A percentile compares a stretch with the other conserved stretches of the same genome.
phyloP scores from a whole-genome alignment of 2,329 filamentous ascomycete species.

The Ambrosiella beaveri region DNA sequence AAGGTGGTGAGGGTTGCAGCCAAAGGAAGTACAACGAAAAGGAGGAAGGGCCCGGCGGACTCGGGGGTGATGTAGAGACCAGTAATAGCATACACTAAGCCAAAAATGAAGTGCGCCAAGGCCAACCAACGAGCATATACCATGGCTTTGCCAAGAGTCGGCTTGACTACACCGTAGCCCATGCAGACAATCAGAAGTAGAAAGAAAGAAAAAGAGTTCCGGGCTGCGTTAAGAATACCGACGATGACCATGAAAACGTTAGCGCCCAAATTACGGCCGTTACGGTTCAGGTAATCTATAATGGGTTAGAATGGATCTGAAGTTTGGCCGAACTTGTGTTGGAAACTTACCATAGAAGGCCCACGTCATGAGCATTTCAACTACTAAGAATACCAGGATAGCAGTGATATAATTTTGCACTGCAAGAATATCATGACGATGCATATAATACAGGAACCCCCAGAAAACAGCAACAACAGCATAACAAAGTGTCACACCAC shows the following conservation, averaged over 20 bases:
- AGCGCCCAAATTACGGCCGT: slow-evolving; percentile 66
- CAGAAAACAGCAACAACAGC: slow-evolving; percentile 74
- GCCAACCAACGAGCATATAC: slow-evolving; percentile 81
- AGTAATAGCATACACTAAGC: slow-evolving; percentile 79
- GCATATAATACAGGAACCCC: slow-evolving; percentile 90
- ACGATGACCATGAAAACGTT: slow-evolving; percentile 81
- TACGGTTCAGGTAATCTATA: slow-evolving; percentile 74
- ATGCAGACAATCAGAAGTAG: slow-evolving; percentile 95
- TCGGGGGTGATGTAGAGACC: slow-evolving; percentile 82
- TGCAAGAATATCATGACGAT: slow-evolving; percentile 82
- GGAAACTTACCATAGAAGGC: slow-evolving; percentile 62
- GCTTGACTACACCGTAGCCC: slow-evolving; percentile 97
- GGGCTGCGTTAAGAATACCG: slow-evolving; percentile 78
- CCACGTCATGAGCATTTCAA: slow-evolving; percentile 98
- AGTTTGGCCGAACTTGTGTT: too few relatives aligned
- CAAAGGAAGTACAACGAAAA: slow-evolving; percentile 83
- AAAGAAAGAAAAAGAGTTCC: slow-evolving; percentile 98
- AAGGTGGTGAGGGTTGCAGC: slow-evolving; percentile 87
- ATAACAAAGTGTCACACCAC: slow-evolving; percentile 83
- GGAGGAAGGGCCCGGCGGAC: slow-evolving; percentile 67
- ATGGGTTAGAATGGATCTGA: neutral
- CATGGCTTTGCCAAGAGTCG: slow-evolving; percentile 82
- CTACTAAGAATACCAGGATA: slow-evolving; percentile 79
- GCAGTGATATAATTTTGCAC: slow-evolving; percentile 99
- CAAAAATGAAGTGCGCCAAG: slow-evolving; percentile 85